Evolutionary conservation across 495 filamentous ascomycete species (phyloP), one percentile per base, ranked within the genome.

Genomic region (Penicillium goetzii): DNA sequence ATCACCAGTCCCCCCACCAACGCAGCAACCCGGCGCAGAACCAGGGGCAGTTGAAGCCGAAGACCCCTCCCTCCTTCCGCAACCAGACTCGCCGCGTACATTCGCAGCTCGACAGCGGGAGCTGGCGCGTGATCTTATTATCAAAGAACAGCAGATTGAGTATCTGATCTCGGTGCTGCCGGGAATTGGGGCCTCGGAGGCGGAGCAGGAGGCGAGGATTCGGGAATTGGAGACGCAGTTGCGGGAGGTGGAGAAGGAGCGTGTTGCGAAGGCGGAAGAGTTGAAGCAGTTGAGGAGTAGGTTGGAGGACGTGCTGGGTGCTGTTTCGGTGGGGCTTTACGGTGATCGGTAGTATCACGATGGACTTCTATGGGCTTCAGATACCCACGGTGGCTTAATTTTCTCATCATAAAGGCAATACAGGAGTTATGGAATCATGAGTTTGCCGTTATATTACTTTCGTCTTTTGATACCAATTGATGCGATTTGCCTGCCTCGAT

Each of bases 81-180:
- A 69, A 8, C 84, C 90, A 1, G 84, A 90, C 64, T 79, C 87
- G 1, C 83, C 90, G 0, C 81, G 86, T 41, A 80, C 82, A 15
- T 96, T 96, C 74, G 81, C 82, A 41, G 83, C 83, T 10, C 86
- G 89, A 11, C 88, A 96, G 71, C 75, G 85, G 36, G 93, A 99
- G 72, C 82, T 99, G 21, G 91, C 92, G 19, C 87, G 88, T 15
- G 94, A 97, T 69, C 81, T 99, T 0, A 89, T 99, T 56, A 76
- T 91, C 59, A 93, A 97, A 76, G 91, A 94, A 66, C 92, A 97
- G 80, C 93, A 97, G 84, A 95, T 98, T 67, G 95, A 99, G 78
- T 81, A 86, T 26, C 76, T 99, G 59, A 92, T 97, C 63, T 88
- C 85, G 3, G 83, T 84, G 17, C 78, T 99, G n/a, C 95, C 95